Evolutionary conservation across 352 stramenopile species (phyloP), one percentile per base, ranked within the genome.

Genomic region (Pythium rishiriense): DNA sequence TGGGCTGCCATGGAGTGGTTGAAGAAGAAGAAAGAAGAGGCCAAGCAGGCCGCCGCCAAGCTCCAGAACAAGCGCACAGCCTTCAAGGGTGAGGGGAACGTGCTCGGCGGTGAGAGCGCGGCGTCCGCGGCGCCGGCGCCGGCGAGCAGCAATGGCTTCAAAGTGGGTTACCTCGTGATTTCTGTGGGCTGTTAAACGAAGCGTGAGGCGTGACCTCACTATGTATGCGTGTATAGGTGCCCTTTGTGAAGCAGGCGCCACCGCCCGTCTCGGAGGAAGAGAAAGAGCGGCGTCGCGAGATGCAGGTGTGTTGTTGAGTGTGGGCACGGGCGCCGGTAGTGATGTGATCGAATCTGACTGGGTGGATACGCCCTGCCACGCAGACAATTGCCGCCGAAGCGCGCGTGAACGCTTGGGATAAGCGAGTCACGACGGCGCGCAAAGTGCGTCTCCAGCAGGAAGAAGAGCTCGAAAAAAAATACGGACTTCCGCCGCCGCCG

Each of bases 21-120:
- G 19, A 91, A 88, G 78, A 91, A 91, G 77, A 90, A 90, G 74
- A 91, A 89, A 75, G 75, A 89, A 15, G 80, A 75, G 61, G 83
- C 79, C 39, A 85, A 88, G 70, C 70, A 86, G 66, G 81, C 81
- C 21, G 78, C 79, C 6, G 77, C 83, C 52, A 91, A 91, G 75
- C 79, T 91, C 46, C 78, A 85, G 57, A 91, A 90, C 69, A 88
- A 89, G 68, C 80, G 80, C 49, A 73, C 70, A 25, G 47, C 66
- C 1, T 91, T 90, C 65, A 76, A 76, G 26, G 83, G 83, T 7
- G 80, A 91, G 29, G 83, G 83, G 0, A 87, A 91, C 47, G 76
- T 87, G 1, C 70, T 91, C 1, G 82, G 82, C 2, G 68, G 64
- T 6, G 68, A 54, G 0, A 51, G 33, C 15, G 49, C 35, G 11